Evolutionary conservation across 2,329 filamentous ascomycete genomes (phyloP).

Genomic region (Blastomyces percursus): DNA sequence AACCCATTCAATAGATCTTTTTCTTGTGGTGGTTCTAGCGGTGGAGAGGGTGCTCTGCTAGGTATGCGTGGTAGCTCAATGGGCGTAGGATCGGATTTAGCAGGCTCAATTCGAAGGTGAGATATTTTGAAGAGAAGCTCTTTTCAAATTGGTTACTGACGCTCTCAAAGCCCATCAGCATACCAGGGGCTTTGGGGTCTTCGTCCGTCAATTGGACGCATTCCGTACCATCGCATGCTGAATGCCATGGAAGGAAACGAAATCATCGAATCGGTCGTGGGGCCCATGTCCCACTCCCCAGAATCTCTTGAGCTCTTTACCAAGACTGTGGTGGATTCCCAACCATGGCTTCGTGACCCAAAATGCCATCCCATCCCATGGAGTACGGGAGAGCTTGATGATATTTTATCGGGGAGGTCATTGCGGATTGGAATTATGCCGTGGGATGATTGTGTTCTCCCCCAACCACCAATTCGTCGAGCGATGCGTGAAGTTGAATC

Average conservation of each 20-base stretch:
- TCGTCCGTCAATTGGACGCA: conserved; percentile 26
- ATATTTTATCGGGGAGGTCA: conserved; percentile 27
- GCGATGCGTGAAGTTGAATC: conserved; percentile 44
- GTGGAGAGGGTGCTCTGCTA: conserved; percentile 55
- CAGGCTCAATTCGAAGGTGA: conserved; percentile 30
- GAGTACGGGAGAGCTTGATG: conserved; percentile 16
- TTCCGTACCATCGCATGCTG: conserved; percentile 24
- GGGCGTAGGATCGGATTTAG: conserved; percentile 55
- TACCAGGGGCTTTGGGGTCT: conserved; percentile 34
- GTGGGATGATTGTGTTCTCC: conserved; percentile 49
- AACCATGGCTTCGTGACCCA: conserved; percentile 30
- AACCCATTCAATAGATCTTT: conserved; percentile 54
- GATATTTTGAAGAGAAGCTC: not conserved
- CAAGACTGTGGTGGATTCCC: conserved; percentile 22
- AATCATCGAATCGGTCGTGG: conserved; percentile 21
- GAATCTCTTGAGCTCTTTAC: conserved; percentile 19
- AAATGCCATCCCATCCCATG: conserved; percentile 28
- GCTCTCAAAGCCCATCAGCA: conserved; percentile 24
- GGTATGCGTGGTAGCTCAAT: conserved; percentile 47
- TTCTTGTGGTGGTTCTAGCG: conserved; percentile 54
- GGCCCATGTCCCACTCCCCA: conserved; percentile 19
- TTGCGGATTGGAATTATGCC: conserved; percentile 48
- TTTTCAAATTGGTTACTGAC: not conserved
- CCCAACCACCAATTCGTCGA: conserved; percentile 48
- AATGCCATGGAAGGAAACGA: conserved; percentile 16